Evolutionary conservation across 2,329 filamentous ascomycete species (phyloP), one percentile per base, ranked within the genome.

Genomic region (Plectosphaerella cucumerina): DNA sequence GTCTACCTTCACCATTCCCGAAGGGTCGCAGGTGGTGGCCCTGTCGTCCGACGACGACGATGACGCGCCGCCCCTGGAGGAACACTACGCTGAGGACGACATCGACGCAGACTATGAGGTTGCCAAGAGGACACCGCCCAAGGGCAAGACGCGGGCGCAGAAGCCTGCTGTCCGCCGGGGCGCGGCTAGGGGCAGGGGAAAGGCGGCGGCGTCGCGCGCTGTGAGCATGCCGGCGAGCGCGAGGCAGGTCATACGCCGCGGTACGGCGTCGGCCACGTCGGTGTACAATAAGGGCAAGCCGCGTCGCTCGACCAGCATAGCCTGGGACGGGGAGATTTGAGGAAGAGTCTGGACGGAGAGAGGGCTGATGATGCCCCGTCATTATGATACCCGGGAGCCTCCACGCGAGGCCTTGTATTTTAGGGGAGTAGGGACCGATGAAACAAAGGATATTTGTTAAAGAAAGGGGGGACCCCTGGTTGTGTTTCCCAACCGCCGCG

Each of bases 81-180:
- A 54, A 4, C 68, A 73, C 47, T 69, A 72, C 44, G 67, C 68
- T 2, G 69, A 72, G 33, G 70, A 73, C 11, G 63, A 64, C n/a
- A 58, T 70, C 33, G 70, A 73, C 49, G 62, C 56, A 20, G 69
- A 62, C 1, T 70, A 70, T 35, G 54, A 61, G 26, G 59, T 57
- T 18, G 50, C 34, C 14, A 58, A 42, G 21, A 43, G 59, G 44
- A 53, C 55, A 6, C 47, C 21, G 10, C 56, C 56, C 1, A 33
- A 51, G 2, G 55, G 58, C 15, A 57, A 56, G 59, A 55, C 56
- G n/a, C 56, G 54, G 49, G 61, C 62, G 47, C 47, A 23, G 18
- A 52, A 48, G 33, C n/a, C n/a, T n/a, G n/a, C n/a, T n/a, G 17
- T 18, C 23, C 35, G 14, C 34, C 22, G 22, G 14, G 21, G 20